Evolutionary conservation across 108 stramenopile genomes (phyloP).

Genomic region (Nitzschia sp.): DNA sequence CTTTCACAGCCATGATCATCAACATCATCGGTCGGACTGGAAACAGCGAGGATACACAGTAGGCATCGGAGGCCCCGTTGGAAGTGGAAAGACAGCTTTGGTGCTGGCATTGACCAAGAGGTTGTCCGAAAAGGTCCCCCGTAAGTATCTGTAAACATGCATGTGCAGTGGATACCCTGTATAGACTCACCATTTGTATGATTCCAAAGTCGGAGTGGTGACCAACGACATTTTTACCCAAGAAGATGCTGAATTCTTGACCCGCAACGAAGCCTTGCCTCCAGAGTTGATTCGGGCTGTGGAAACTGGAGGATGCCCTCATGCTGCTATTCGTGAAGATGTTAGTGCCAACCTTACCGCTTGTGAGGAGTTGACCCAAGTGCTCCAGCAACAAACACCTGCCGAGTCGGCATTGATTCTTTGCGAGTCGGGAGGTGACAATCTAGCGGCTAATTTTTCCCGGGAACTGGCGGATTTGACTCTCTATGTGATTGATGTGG

Average conservation of each 20-base stretch:
- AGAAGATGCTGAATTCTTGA: slow-evolving; percentile 96
- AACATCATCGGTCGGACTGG: slow-evolving; percentile 28
- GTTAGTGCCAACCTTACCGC: slow-evolving; percentile 93
- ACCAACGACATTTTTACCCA: slow-evolving; percentile 99
- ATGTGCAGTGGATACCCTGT: neutral
- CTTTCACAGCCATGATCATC: slow-evolving; percentile 16
- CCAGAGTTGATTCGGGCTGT: slow-evolving; percentile 83
- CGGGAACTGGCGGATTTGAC: slow-evolving; percentile 95
- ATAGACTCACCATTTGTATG: neutral
- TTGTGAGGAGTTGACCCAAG: slow-evolving; percentile 83
- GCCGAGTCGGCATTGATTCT: slow-evolving; percentile 66
- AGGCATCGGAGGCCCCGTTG: slow-evolving; percentile 94
- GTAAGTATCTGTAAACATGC: slow-evolving; percentile 22
- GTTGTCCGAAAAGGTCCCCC: slow-evolving; percentile 39
- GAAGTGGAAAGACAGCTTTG: slow-evolving; percentile 85
- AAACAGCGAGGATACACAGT: slow-evolving; percentile 84
- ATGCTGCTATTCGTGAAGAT: slow-evolving; percentile 96
- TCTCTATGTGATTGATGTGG: slow-evolving; percentile 98
- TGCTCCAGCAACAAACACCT: neutral
- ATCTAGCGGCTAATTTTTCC: slow-evolving; percentile 96
- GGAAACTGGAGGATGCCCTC: slow-evolving; percentile 98
- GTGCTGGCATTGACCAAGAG: slow-evolving; percentile 71
- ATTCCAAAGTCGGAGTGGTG: slow-evolving; percentile 62
- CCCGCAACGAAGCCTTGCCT: slow-evolving; percentile 73
- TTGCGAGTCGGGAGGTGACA: slow-evolving; percentile 96